Base-by-base conservation (phyloP, 306 rosid genomes). In the Rubus idaeus region DNA sequence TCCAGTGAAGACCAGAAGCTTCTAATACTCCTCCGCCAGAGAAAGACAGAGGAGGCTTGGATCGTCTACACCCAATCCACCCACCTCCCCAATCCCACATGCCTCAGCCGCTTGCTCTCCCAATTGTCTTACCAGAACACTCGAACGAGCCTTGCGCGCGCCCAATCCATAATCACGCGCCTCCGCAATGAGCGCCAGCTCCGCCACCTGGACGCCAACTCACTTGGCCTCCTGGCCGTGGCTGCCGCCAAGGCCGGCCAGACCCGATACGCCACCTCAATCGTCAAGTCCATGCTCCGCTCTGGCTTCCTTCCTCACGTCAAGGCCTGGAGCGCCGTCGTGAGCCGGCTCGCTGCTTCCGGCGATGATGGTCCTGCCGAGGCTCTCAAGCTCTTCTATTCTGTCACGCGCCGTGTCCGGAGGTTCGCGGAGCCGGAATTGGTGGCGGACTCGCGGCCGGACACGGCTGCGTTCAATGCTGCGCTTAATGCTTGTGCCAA, bases 251-350 rank as follows among this genome's bases (percentile, higher is more conserved):
- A 88, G 79, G 80, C 91, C 5, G 95, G 96, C 37, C 91, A 92
- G 80, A 90, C 90, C 5, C 83, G 85, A 52, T 95, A 95, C 60
- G 97, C 98, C 74, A 71, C 90, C 30, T 95, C 98, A 5, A 74
- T 95, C 23, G 71, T 95, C 75, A 92, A 88, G 78, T 95, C 98
- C 90, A 95, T 95, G 98, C 96, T 95, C 81, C 98, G 98, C 52
- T 90, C 98, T 10, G 96, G 98, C 46, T 92, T 89, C 80, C 96
- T 95, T 37, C 98, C 98, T 37, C 95, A 95, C 26, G 96, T 95
- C 41, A 95, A 92, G 85, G 97, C 98, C 11, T 95, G 97, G 98
- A 86, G 95, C 72, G 96, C 97, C 2, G 97, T 92, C 40, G 95
- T 92, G 57, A 92, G 96, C 78, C 82, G 92, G 6, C 96, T 95